Percentiles rank a stretch among this genome's conserved stretches.
Conservation (phyloP, 345 rosid genomes). For the Linum lewisii region DNA sequence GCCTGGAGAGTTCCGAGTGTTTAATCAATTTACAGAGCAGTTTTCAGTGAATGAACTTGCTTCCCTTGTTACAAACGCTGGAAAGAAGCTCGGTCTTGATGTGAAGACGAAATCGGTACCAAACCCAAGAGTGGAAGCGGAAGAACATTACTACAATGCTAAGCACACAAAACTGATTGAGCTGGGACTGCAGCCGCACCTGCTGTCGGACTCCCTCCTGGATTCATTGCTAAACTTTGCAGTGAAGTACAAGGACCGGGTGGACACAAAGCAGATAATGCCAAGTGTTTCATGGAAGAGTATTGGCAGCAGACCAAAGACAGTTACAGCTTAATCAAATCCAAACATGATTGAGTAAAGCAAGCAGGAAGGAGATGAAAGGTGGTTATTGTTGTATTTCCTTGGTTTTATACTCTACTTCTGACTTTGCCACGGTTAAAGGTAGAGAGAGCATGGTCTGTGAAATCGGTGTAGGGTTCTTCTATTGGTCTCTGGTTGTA, state of each 20-base stretch:
- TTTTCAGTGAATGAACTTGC: slow-evolving; percentile 89
- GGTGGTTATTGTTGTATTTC: slow-evolving; percentile 3
- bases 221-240: slow-evolving; percentile 90
- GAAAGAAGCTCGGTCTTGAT: slow-evolving; percentile 69
- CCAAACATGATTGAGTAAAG: too few relatives aligned
- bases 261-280: slow-evolving; percentile 86
- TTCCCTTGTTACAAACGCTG: slow-evolving; percentile 77
- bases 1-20: slow-evolving; percentile 80
- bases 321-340: slow-evolving; percentile 36
- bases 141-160: slow-evolving; percentile 97
- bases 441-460: too few relatives aligned
- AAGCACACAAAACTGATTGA: slow-evolving; percentile 94
- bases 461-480: not conserved
- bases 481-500: not conserved
- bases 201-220: slow-evolving; percentile 80
- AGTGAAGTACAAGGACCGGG: slow-evolving; percentile 68
- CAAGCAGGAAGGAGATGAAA: not conserved
- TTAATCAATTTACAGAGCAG: slow-evolving; percentile 94
- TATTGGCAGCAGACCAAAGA: slow-evolving; percentile 73
- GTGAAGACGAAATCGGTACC: slow-evolving; percentile 69
- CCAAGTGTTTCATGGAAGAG: slow-evolving; percentile 87
- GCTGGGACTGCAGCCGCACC: slow-evolving; percentile 82
- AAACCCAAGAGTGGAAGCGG: slow-evolving; percentile 96
- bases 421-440: too few relatives aligned
- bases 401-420: not conserved